phyloP scores from a whole-genome alignment of 805 yeast species.

The Suhomyces xylopsoci region DNA sequence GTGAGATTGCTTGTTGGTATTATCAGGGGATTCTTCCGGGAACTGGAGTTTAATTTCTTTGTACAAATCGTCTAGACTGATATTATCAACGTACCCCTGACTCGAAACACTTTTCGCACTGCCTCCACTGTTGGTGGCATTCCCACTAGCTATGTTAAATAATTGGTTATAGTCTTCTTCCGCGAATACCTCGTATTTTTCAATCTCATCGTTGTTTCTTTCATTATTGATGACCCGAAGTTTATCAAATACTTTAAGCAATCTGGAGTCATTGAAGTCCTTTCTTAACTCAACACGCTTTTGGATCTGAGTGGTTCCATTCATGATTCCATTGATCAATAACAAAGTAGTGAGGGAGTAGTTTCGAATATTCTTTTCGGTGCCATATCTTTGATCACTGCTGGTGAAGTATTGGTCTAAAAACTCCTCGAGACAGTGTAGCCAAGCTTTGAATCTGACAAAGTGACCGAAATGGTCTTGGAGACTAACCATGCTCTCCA shows the following conservation, averaged over 20 bases:
- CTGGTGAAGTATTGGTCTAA: slow-evolving; percentile 28
- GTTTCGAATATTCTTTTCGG: slow-evolving; percentile 24
- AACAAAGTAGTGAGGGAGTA: slow-evolving; percentile 37
- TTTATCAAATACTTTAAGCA: slow-evolving; percentile 35
- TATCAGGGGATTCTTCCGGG: slow-evolving; percentile 7
- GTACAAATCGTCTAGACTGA: slow-evolving; percentile 10
- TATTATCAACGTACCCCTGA: slow-evolving; percentile 4
- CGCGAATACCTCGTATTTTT: slow-evolving; percentile 35
- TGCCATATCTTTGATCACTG: slow-evolving; percentile 9
- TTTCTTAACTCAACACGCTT: slow-evolving; percentile 30
- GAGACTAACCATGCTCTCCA: slow-evolving; percentile 30
- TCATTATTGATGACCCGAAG: slow-evolving; percentile 27
- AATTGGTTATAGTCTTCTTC: slow-evolving; percentile 37
- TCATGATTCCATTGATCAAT: slow-evolving; percentile 32
- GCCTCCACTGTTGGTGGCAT: slow-evolving; percentile 4
- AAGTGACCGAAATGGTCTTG: slow-evolving; percentile 36
- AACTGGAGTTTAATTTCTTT: slow-evolving; percentile 9
- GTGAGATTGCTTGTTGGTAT: slow-evolving; percentile 5
- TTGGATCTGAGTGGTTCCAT: slow-evolving; percentile 24
- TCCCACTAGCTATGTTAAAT: slow-evolving; percentile 7
- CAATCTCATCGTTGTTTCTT: slow-evolving; percentile 35
- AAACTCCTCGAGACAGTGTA: slow-evolving; percentile 33
- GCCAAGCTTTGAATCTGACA: slow-evolving; percentile 41
- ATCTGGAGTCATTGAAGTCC: slow-evolving; percentile 35
- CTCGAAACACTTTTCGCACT: slow-evolving; percentile 6